Conservation (phyloP, 257 asterid genomes). For the Solanum piurae region DNA sequence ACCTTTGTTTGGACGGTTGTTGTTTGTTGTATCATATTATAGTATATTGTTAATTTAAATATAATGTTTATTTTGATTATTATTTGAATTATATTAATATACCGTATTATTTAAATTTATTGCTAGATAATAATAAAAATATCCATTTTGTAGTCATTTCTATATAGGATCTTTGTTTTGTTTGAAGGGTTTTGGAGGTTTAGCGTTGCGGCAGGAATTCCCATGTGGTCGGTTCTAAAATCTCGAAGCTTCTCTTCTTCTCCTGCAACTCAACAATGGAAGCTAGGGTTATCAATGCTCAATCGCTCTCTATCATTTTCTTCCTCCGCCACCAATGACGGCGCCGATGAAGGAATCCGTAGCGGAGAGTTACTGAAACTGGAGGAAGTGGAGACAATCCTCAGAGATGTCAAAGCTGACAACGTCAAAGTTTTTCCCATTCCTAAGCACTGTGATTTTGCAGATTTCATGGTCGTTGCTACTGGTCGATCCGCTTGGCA, state of each 20-base stretch:
- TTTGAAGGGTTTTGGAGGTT: neutral
- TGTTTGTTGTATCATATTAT: no score
- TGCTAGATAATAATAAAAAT: no score
- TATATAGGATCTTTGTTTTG: neutral
- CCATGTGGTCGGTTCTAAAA: slow-evolving; percentile 52
- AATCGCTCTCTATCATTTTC: slow-evolving; percentile 14
- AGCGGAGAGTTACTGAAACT: slow-evolving; percentile 46
- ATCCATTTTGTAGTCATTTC: neutral
- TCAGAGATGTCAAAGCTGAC: slow-evolving; percentile 79
- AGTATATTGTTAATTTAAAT: no score
- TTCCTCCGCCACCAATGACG: slow-evolving; percentile 5
- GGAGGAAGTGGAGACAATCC: slow-evolving; percentile 73
- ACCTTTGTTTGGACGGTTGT: no score
- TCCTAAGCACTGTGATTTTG: slow-evolving; percentile 50
- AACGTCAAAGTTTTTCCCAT: slow-evolving; percentile 58
- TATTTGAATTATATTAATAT: no score
- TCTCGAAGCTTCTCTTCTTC: slow-evolving; percentile 28
- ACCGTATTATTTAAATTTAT: no score
- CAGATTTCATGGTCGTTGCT: slow-evolving; percentile 84
- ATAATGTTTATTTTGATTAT: no score
- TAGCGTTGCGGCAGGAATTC: neutral
- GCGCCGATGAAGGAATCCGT: neutral
- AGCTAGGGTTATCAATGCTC: slow-evolving; percentile 13
- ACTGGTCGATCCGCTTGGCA: slow-evolving; percentile 96
- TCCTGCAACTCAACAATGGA: slow-evolving; percentile 14